Evolutionary conservation across 768 basidiomycete genomes (phyloP).

Genomic region (Rhodosporidiobolus sp.): DNA sequence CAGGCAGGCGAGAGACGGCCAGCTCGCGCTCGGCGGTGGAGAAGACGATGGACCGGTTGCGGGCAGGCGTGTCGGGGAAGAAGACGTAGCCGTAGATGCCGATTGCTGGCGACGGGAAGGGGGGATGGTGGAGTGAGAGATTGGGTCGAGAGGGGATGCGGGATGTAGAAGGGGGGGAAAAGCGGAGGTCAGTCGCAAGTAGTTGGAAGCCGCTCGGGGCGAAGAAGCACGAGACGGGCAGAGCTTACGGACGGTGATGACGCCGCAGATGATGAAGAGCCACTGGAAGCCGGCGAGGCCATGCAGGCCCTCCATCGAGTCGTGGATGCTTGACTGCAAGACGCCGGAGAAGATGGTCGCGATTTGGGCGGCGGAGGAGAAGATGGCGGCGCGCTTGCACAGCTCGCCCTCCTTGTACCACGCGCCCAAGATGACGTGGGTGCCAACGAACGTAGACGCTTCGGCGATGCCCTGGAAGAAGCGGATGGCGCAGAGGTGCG

Average conservation of each 20-base stretch:
- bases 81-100: slow-evolving; percentile 49
- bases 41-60: slow-evolving; percentile 59
- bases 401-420: slow-evolving; percentile 59
- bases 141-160: slow-evolving; percentile 50
- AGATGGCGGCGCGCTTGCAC: slow-evolving; percentile 69
- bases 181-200: no score
- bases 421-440: slow-evolving; percentile 68
- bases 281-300: slow-evolving; percentile 29
- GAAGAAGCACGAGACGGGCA: no score
- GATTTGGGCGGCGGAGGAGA: slow-evolving; percentile 62
- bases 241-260: slow-evolving; percentile 53
- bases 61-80: slow-evolving; percentile 70
- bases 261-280: slow-evolving; percentile 63
- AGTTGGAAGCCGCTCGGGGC: no score
- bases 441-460: slow-evolving; percentile 72
- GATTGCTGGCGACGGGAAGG: slow-evolving; percentile 1
- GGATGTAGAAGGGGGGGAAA: background rate
- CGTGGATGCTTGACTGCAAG: slow-evolving; percentile 64
- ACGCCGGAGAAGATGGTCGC: slow-evolving; percentile 60
- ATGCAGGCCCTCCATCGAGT: slow-evolving; percentile 43
- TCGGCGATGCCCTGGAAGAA: slow-evolving; percentile 72
- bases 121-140: slow-evolving; percentile 61
- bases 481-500: slow-evolving; percentile 60
- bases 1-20: slow-evolving; percentile 38
- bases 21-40: slow-evolving; percentile 37